Evolutionary conservation across 179 eudicot genomes (phyloP), one percentile per base, ranked within the genome.

Genomic region (Carnegiea gigantea): DNA sequence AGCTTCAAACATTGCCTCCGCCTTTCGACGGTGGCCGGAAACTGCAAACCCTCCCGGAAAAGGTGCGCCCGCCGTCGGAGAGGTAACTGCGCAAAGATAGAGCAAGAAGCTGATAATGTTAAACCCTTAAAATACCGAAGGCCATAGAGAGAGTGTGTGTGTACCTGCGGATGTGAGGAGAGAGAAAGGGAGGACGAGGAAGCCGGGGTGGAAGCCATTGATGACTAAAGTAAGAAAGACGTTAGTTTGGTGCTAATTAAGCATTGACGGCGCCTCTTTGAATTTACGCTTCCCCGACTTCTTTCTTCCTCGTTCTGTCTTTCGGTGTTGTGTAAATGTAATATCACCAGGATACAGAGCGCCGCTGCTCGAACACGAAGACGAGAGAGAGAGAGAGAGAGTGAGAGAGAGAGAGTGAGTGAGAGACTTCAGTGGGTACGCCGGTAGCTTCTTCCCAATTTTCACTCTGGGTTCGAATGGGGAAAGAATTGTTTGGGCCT

Each of bases 111-210:
- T 43, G 17, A 49, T 5, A 3, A 13, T 6, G 40, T 26, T 30
- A 4, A 26, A 65, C 33, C 33, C 33, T 65, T 65, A 49, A 15
- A 8, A 78, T 11, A 12, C 43, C 15, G 6, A 78, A 77, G 59
- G 20, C 8, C 5, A 77, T 12, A 44, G 65, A 15, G 77, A 65
- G 36, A 75, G 75, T 23, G 82, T 46, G 81, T 14, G 54, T 15
- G 13, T 85, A 86, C 88, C 72, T 86, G 84, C 3, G 92, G 86
- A 73, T 77, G 84, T 62, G 86, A 84, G 60, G 74, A 81, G 79
- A 84, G 86, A 74, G 90, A 89, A 77, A 89, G 76, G 2, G 89
- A 76, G 17, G 91, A 83, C 53, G 86, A 77, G 21, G 86, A 57
- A 33, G 83, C 44, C 28, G 84, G 14, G 8, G 87, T 36, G 40